Base-by-base conservation (phyloP, 1,139 yeast genomes). In the Hyphopichia pseudoburtonii region DNA sequence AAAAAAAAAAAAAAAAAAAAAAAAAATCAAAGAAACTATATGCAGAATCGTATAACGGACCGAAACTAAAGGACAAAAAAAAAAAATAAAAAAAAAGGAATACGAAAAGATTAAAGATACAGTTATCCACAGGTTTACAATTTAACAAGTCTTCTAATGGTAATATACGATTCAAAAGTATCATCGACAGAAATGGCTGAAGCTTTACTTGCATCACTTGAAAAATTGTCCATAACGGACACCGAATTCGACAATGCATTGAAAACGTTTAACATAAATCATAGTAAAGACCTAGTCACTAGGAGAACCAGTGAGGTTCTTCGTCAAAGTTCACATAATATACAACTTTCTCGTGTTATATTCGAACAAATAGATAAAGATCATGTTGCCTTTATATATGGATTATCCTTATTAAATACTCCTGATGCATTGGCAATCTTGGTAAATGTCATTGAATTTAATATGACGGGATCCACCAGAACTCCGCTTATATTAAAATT, bases 291-390 rank as follows among this genome's bases (percentile, higher is more conserved):
- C 2, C 17, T 23, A 7, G 15, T 31, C 4, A 12, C 9, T 21
- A 23, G 23, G 24, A 28, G 14, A 33, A 23, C 18, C 24, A 22
- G 16, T 16, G 29, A 18, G 19, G 16, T 31, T 18, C 25, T 48
- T 10, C 5, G 41, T 25, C 41, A 36, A 31, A 35, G 37, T 24
- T 52, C 62, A 3, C 52, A 50, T 36, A 35, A 40, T 5, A 42
- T 40, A 8, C 34, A 43, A 12, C 32, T 41, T 7, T 34, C 52
- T 4, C 32, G 24, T 3, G 33, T 37, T 12, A 36, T 62, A 17
- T 46, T 48, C 27, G 52, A 53, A 14, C 23, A 54, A 2, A 41
- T 63, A 16, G 41, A 52, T 3, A 45, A 54, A 26, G 52, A 59
- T 30, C 43, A 51, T 1, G 47, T 37, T 7, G 39, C 35, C 21